Evolutionary conservation across 73 alveolate species (phyloP).

Genomic region (Stentor coeruleus): DNA sequence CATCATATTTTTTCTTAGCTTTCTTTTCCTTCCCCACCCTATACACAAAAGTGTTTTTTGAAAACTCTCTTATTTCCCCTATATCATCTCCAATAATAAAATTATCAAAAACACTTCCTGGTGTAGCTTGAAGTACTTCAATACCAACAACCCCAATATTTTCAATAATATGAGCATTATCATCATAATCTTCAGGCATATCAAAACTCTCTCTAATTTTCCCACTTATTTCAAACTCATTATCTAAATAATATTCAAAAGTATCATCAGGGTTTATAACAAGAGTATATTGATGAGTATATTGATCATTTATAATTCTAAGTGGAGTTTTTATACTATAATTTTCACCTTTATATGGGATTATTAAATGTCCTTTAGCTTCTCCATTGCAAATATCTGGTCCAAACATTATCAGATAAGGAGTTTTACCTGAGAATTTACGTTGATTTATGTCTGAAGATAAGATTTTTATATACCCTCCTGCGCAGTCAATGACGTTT

Average conservation of each 20-base stretch:
- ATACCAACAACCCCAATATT: too few relatives aligned
- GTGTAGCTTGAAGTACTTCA: too few relatives aligned
- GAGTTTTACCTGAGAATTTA: constrained; percentile 30
- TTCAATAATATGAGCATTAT: too few relatives aligned
- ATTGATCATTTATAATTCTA: constrained; percentile 4
- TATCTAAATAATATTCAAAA: constrained; percentile 26
- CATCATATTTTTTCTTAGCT: too few relatives aligned
- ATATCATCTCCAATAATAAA: too few relatives aligned
- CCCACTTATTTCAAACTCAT: constrained; percentile 15
- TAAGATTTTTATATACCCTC: constrained; percentile 34
- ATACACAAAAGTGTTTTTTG: too few relatives aligned
- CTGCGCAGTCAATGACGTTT: constrained; percentile 31
- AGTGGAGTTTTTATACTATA: constrained; percentile 1
- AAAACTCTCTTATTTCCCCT: too few relatives aligned
- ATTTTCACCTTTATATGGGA: constrained; percentile 29
- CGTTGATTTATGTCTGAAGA: constrained; percentile 32
- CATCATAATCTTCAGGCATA: too few relatives aligned
- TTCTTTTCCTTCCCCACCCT: too few relatives aligned
- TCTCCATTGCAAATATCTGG: constrained; percentile 41
- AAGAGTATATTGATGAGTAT: constrained; percentile 33
- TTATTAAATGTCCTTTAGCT: constrained; percentile 16
- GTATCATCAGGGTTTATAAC: constrained; percentile 29
- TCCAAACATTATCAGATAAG: constrained; percentile 38
- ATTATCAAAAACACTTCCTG: too few relatives aligned
- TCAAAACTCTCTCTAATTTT: constrained; percentile 30